Percentiles rank a stretch among this genome's conserved stretches.
Evolutionary conservation across 208 protist species (phyloP).

Genomic region (Trypanosoma boissoni): DNA sequence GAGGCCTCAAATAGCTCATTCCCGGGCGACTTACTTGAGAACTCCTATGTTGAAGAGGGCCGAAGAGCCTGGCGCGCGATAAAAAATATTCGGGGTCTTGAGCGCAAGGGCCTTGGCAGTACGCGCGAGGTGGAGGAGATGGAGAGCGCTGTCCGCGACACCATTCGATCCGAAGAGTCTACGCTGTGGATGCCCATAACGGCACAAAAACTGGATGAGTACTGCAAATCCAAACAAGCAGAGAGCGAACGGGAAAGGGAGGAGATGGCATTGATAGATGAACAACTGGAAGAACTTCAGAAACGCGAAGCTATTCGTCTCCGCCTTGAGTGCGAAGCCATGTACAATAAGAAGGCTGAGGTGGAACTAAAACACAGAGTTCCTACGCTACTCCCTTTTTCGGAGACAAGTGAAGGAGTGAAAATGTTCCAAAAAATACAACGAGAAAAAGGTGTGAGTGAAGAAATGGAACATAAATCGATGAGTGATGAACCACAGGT

Average conservation of each 20-base stretch:
- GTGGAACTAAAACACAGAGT: not conserved
- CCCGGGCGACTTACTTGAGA: slow-evolving; percentile 15
- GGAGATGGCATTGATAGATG: not conserved
- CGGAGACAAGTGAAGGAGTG: too few species aligned
- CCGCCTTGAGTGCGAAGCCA: slow-evolving; percentile 10
- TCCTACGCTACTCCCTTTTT: too few species aligned
- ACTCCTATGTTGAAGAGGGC: slow-evolving; percentile 33
- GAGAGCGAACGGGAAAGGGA: slow-evolving; percentile 12
- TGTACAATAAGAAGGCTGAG: not conserved
- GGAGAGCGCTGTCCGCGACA: slow-evolving; percentile 26
- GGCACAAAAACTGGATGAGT: slow-evolving; percentile 26
- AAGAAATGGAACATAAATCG: not conserved
- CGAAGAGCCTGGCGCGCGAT: slow-evolving; percentile 25
- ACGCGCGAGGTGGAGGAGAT: slow-evolving; percentile 25
- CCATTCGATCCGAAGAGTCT: slow-evolving; percentile 42
- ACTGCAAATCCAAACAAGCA: slow-evolving; percentile 29
- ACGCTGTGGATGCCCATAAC: slow-evolving; percentile 38
- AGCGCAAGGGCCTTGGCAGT: slow-evolving; percentile 18
- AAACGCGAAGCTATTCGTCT: slow-evolving; percentile 22
- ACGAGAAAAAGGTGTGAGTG: not conserved
- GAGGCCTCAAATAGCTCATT: not conserved
- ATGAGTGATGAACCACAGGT: not conserved
- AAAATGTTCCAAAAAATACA: slow-evolving; percentile 2
- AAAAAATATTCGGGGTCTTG: slow-evolving; percentile 25
- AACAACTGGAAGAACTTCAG: slow-evolving; percentile 13